phyloP scores from a whole-genome alignment of 768 basidiomycete genomes.

The Lactifluus hygrophoroides region DNA sequence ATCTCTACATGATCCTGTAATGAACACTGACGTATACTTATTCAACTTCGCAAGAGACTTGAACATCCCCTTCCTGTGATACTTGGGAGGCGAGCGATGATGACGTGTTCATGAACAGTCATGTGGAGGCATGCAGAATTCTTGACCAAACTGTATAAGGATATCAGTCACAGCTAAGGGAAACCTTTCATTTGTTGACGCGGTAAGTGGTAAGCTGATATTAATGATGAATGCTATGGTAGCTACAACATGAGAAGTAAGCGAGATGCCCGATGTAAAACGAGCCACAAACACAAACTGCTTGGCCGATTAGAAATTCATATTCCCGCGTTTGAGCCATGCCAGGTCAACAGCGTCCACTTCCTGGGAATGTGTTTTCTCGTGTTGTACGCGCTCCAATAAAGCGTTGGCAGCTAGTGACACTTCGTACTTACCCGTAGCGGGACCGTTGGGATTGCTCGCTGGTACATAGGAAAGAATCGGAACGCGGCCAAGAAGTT shows the following conservation, averaged over 20 bases:
- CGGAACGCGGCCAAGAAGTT: conserved; percentile 53
- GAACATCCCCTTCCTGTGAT: background rate
- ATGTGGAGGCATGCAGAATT: too few species aligned
- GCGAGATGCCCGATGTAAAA: too few species aligned
- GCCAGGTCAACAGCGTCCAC: conserved; percentile 27
- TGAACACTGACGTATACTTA: conserved; percentile 3
- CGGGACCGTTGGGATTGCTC: background rate
- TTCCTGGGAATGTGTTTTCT: conserved; percentile 16
- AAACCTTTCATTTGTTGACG: background rate
- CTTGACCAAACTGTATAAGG: background rate
- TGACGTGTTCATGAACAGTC: background rate
- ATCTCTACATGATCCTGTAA: background rate
- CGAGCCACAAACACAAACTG: background rate
- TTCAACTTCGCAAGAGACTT: background rate
- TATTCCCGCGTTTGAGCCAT: conserved; percentile 27
- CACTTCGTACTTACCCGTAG: conserved; percentile 26
- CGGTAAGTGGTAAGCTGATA: background rate
- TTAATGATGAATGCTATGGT: background rate
- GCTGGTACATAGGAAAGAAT: conserved; percentile 28
- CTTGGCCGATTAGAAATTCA: background rate
- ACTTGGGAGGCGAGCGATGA: background rate
- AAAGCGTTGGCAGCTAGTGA: conserved; percentile 28
- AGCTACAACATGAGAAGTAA: too few species aligned
- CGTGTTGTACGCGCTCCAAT: conserved; percentile 7
- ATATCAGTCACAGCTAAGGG: background rate